phyloP scores from a whole-genome alignment of 176 grass and related monocot species.

The Aegilops longissima region DNA sequence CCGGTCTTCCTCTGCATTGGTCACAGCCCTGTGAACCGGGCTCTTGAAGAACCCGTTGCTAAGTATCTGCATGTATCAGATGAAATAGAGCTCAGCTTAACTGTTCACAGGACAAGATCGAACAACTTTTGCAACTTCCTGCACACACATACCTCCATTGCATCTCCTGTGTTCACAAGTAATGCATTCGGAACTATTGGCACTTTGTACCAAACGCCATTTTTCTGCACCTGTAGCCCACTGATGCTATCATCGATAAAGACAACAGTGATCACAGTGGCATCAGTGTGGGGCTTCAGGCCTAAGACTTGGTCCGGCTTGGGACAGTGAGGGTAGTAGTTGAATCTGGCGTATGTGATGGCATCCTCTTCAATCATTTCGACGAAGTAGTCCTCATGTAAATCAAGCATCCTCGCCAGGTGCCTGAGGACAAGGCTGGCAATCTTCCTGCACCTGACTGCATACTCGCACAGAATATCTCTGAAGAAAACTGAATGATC shows the following conservation, averaged over 20 bases:
- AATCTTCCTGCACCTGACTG: slow-evolving; percentile 31
- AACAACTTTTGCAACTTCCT: not conserved
- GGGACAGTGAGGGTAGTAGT: slow-evolving; percentile 54
- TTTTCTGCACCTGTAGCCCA: slow-evolving; percentile 47
- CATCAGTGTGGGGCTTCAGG: slow-evolving; percentile 54
- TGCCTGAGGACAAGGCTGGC: slow-evolving; percentile 13
- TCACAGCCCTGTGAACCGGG: slow-evolving; percentile 53
- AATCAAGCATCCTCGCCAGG: slow-evolving; percentile 24
- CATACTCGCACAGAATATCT: slow-evolving; percentile 40
- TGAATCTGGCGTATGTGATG: slow-evolving; percentile 39
- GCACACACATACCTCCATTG: slow-evolving; percentile 41
- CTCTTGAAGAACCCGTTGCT: slow-evolving; percentile 53
- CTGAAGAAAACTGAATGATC: not conserved
- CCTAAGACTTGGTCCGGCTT: slow-evolving; percentile 50
- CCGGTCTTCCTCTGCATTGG: slow-evolving; percentile 27
- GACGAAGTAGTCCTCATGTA: slow-evolving; percentile 27
- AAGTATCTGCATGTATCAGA: slow-evolving; percentile 38
- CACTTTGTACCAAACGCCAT: slow-evolving; percentile 40
- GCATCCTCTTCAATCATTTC: slow-evolving; percentile 24
- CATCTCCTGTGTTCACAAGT: slow-evolving; percentile 46
- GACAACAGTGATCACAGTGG: slow-evolving; percentile 44
- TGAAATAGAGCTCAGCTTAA: not conserved
- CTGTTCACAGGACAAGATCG: not conserved
- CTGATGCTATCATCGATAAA: slow-evolving; percentile 43
- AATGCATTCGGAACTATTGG: slow-evolving; percentile 38